phyloP scores from a whole-genome alignment of 768 basidiomycete genomes.

The Amanita jacksonii region DNA sequence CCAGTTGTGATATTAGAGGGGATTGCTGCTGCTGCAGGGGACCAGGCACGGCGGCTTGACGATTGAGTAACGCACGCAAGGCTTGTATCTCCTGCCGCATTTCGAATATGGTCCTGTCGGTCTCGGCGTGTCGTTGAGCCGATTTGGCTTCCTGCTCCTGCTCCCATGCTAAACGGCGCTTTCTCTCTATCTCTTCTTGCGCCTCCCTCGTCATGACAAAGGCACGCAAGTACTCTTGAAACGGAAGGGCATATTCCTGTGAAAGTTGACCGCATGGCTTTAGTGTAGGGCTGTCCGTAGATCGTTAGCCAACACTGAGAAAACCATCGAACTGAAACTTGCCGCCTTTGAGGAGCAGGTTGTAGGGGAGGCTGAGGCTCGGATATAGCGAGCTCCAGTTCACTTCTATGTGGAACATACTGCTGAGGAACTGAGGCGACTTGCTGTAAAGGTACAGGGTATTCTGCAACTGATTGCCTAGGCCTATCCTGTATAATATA shows the following conservation, averaged over 20 bases:
- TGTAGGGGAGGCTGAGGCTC: constrained; percentile 31
- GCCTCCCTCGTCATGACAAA: constrained; percentile 48
- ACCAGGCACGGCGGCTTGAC: neutral
- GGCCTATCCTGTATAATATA: constrained; percentile 38
- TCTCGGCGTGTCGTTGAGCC: constrained; percentile 43
- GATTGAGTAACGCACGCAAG: constrained; percentile 10
- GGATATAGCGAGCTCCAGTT: constrained; percentile 53
- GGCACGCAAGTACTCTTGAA: constrained; percentile 54
- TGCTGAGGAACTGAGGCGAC: constrained; percentile 24
- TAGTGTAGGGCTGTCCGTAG: constrained; percentile 7
- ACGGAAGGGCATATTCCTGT: constrained; percentile 29
- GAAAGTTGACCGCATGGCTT: constrained; percentile 20
- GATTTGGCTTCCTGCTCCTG: constrained; percentile 56
- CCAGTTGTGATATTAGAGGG: constrained; percentile 9
- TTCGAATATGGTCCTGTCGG: constrained; percentile 41
- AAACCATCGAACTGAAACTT: constrained; percentile 13
- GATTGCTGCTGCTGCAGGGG: constrained; percentile 1
- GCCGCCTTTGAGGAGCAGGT: constrained; percentile 29
- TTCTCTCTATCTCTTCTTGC: constrained; percentile 50
- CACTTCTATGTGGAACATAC: constrained; percentile 50
- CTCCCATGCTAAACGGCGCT: constrained; percentile 58
- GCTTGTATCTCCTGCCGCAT: constrained; percentile 16
- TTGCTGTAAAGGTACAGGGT: constrained; percentile 18
- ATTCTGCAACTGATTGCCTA: constrained; percentile 15
- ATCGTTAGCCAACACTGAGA: neutral